Evolutionary conservation across 805 yeast species (phyloP), one percentile per base, ranked within the genome.

Genomic region (Ogataea saltuana): DNA sequence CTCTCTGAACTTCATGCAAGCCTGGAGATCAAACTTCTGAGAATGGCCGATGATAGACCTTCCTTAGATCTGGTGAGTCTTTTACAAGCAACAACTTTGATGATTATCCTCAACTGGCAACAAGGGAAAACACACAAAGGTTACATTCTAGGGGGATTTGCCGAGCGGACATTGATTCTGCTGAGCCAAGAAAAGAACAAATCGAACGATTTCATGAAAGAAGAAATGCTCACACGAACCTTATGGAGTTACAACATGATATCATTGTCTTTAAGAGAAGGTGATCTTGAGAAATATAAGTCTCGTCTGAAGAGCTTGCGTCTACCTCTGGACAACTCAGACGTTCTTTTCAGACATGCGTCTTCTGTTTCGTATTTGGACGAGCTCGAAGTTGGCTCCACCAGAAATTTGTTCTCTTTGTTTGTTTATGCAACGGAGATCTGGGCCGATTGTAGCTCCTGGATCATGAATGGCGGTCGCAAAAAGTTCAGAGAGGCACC

Each of bases 231-330:
- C 23, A 38, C 46, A 3, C 30, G 54, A 27, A 50, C 50, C 2
- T 25, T 50, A 2, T 50, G 54, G 54, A 41, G 51, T 15, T 50
- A 50, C 39, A 46, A 50, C 33, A 13, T 44, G 41, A 50, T 49
- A 5, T 44, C 48, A 22, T 36, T 50, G 5, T 46, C 54, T 15
- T 39, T 50, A 17, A 35, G 49, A 11, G 48, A 46, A 13, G 49
- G 51, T 22, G 33, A 38, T 15, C 18, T 37, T 11, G 26, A 35
- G 9, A 47, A 46, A 11, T 41, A 40, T 25, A 39, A 44, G 13
- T 16, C 39, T 4, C 36, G 49, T n/a, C 26, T 44, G 10, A 20
- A 33, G 25, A 32, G 30, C 10, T 42, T 41, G 17, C 31, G 50
- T 12, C 40, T 50, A 3, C 54, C 54, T 4, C 29, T 46, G 1